Base-by-base conservation (phyloP, 169 alveolate species). In the Plasmodium yoelii region DNA sequence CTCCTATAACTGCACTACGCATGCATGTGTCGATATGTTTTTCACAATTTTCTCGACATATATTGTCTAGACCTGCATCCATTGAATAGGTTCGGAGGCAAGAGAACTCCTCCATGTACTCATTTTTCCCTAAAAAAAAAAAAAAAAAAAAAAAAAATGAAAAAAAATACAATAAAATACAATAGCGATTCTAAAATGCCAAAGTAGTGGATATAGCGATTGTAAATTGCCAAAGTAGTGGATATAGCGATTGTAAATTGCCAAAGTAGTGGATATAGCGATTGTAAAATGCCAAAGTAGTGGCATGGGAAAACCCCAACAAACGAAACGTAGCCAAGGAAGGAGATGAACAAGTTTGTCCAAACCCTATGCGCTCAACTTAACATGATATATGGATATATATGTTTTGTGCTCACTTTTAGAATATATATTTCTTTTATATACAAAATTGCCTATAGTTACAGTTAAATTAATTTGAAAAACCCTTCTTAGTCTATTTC, bases 31-130 rank as follows among this genome's bases (percentile, higher is more conserved):
- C 84, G 39, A 82, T 82, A 26, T 24, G 18, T 34, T 10, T 34
- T 22, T 82, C 46, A 61, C 90, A 82, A 26, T 82, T 82, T 39
- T 57, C 44, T 42, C 90, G 77, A 12, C 90, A 82, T 19, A 22
- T 19, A n/a, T 22, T 12, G 26, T 82, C 90, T 49, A 51, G 59
- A 7, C 0, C 15, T 9, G 56, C 1, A 47, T 82, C 86, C 57
- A 65, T 47, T 47, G 90, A 82, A 49, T 53, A 82, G 4, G 84
- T 69, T 47, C 90, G 12, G 26, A 82, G 51, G 28, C 90, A 82
- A 1, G 90, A 82, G 39, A n/a, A 24, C 67, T 24, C 19, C 34
- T 82, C 90, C 55, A 67, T 82, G 73, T 67, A 67, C 53, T 82
- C 90, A 8, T 82, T 72, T n/a, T 68, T 68, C 56, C 84, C 90